Conservation (phyloP, 495 filamentous ascomycete species). For the Penicillium waksmanii region DNA sequence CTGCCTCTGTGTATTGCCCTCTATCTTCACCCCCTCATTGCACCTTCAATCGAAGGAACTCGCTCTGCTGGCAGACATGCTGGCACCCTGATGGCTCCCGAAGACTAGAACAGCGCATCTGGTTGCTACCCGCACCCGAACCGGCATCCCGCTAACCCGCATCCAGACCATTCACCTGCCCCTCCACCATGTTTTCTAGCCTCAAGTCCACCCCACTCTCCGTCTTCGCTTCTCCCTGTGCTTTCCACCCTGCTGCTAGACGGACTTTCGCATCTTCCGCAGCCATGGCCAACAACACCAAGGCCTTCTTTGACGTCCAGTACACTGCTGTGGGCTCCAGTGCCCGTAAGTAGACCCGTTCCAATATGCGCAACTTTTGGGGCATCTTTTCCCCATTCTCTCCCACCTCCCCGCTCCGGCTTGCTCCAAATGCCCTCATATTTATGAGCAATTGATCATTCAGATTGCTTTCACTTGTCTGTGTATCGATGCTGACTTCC, state of each 20-base stretch:
- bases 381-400: constrained; percentile 4
- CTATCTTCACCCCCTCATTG: not conserved
- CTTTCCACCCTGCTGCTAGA: constrained; percentile 45
- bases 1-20: not conserved
- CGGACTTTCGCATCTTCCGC: constrained; percentile 66
- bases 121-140: constrained; percentile 21
- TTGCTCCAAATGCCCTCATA: not conserved
- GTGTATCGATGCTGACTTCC: constrained; percentile 9
- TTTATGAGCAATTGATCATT: not conserved
- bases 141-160: constrained; percentile 27
- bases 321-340: constrained; percentile 60
- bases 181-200: constrained; percentile 57
- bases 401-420: not conserved
- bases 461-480: constrained; percentile 8
- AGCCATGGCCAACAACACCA: constrained; percentile 62
- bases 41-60: not conserved
- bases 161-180: constrained; percentile 37
- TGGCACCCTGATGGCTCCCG: constrained; percentile 8
- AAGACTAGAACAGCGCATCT: constrained; percentile 23
- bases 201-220: constrained; percentile 55
- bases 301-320: constrained; percentile 69
- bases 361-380: not conserved
- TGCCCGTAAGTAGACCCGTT: constrained; percentile 57
- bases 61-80: not conserved
- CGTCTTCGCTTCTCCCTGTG: constrained; percentile 52